Evolutionary conservation across 2,329 filamentous ascomycete species (phyloP), one percentile per base, ranked within the genome.

Genomic region (Nothophaeocryptopus gaeumannii): DNA sequence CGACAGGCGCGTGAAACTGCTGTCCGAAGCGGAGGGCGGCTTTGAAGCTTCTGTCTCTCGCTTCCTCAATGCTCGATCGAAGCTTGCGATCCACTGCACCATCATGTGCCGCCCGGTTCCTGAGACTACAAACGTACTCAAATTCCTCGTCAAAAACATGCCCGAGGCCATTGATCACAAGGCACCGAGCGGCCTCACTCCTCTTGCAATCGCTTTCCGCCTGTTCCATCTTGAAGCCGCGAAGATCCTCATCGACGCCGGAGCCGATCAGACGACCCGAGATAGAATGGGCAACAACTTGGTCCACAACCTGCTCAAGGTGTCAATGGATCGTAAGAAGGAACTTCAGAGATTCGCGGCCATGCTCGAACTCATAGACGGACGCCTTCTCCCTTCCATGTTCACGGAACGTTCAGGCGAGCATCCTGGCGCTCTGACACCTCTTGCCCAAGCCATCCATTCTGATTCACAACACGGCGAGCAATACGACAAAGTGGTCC

Each of bases 191-290:
- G 81, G 81, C 0, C 72, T 78, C 43, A 91, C 87, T 0, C 88
- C 89, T 1, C 74, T 95, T 1, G 77, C 83, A 48, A 65, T 88
- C 8, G 87, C 88, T 1, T 85, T 83, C 54, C 69, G 74, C 2
- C 69, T 80, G 2, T 77, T 79, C 9, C 77, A 78, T 14, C 59
- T 76, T 12, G 71, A 81, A 1, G 77, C 79, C 14, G 78, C 79
- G 12, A 79, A 81, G 60, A 72, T 81, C 0, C 75, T 95, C 32
- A 75, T 92, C 43, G 72, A 77, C 1, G 80, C 79, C 20, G 87
- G 86, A 2, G 86, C 87, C 2, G 82, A 93, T 62, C 84, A 88
- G 62, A 80, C 81, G 1, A 43, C 42, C 13, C 62, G 63, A 16
- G 84, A 88, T 62, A 70, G 70, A 8, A 64, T 70, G 2, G 81